Evolutionary conservation across 2,329 filamentous ascomycete species (phyloP), one percentile per base, ranked within the genome.

Genomic region (Penicillium sp.): DNA sequence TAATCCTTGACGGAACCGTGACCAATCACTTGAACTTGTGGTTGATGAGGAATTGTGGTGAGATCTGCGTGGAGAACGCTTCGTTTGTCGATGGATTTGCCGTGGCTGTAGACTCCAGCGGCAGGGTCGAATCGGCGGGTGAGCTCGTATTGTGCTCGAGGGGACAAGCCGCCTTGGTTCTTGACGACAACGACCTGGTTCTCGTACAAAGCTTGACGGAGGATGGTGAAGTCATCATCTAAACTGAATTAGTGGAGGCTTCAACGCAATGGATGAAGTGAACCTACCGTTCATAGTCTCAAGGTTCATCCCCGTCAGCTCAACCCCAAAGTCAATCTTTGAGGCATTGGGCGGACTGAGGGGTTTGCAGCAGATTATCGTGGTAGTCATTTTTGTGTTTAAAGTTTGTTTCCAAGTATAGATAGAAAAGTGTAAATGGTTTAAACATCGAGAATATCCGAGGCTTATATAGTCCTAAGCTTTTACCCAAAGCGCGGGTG

Each of bases 11-110:
- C 82, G 48, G 83, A 82, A 3, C 90, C 90, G 67, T 93, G 91
- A 33, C 90, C 90, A 58, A 93, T 92, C 55, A 92, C 86, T 68
- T 93, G 89, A 1, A 90, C 87, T 70, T 93, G 89, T 0, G 90
- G 88, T 70, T 93, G 90, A 65, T 90, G 86, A 0, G 90, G 89
- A 45, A 93, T 85, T 0, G 90, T 92, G 77, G 91, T 91, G 21
- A 93, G 80, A 64, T 93, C 90, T 0, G 90, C 89, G 68, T 92
- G 89, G 21, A 93, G 80, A 66, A 93, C 86, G 54, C 76, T 80
- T 52, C 80, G 82, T 70, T 86, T 86, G 64, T 91, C 88, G 48
- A 90, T 78, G 0, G 88, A 90, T 74, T 89, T 90, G 68, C 89
- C 90, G 70, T 92, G 90, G n/a, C 90, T 89, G 72, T 93, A 93